A percentile compares a stretch with the other conserved stretches of the same genome.
phyloP scores from a whole-genome alignment of 1,284 basidiomycete genomes.

The Anthracocystis walkeri region DNA sequence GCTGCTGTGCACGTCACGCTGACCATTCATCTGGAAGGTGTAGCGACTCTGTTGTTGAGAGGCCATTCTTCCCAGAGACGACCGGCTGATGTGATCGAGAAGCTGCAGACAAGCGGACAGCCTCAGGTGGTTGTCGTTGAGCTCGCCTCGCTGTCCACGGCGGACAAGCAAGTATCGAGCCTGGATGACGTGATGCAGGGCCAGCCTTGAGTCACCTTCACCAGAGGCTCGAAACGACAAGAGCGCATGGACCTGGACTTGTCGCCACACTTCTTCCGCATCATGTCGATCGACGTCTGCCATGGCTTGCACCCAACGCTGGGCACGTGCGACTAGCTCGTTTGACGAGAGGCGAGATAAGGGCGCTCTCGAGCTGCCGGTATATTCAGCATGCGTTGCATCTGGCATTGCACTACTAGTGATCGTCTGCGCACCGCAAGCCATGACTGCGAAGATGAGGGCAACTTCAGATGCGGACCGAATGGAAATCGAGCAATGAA shows the following conservation, averaged over 20 bases:
- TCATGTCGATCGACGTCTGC: neutral
- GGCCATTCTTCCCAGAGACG: neutral
- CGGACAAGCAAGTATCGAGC: neutral
- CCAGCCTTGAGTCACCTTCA: conserved; percentile 8
- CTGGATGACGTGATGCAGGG: conserved; percentile 1
- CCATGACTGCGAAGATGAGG: conserved; percentile 16
- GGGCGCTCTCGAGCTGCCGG: neutral
- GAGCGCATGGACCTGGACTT: neutral
- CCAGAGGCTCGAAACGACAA: conserved; percentile 8
- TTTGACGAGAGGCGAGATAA: neutral
- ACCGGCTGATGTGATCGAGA: neutral
- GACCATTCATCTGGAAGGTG: neutral
- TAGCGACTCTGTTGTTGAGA: neutral
- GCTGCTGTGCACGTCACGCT: neutral
- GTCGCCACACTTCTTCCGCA: neutral
- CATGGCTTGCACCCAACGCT: neutral
- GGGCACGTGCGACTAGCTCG: neutral
- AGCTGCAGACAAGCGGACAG: neutral
- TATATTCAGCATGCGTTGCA: neutral
- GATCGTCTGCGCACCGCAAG: conserved; percentile 15
- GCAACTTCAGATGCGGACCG: neutral
- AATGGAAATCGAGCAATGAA: neutral
- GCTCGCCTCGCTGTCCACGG: neutral
- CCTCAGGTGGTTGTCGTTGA: neutral
- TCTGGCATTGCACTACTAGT: too few species aligned